These are phyloP conservation scores for Populus euphratica DNA, from an alignment of 345 rosid genomes.

Conservation along the genomic window DNA sequence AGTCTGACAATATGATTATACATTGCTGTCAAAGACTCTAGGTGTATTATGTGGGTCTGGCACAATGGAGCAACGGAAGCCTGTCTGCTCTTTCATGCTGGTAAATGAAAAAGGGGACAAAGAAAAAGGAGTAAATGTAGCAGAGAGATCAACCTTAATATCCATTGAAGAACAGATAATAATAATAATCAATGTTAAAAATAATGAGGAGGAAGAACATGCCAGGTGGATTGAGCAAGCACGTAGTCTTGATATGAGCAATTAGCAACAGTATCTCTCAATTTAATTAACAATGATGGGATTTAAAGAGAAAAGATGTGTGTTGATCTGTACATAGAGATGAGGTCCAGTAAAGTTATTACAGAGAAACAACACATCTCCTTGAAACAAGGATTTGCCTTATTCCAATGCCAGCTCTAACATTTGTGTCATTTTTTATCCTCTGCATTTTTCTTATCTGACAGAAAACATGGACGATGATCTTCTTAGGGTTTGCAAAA, in stretches of 20 bases:
- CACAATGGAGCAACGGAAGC: no score
- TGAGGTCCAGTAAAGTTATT: constrained; percentile 7
- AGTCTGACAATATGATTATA: no score
- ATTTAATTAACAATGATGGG: not conserved
- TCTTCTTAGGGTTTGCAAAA: constrained; percentile 21
- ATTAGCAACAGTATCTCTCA: not conserved
- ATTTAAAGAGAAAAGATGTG: not conserved
- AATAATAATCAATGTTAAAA: no score
- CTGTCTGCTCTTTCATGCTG: no score
- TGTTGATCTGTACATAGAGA: constrained; percentile 11
- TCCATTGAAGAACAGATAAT: no score
- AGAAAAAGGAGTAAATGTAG: no score
- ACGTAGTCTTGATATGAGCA: not conserved
- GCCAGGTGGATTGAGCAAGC: not conserved
- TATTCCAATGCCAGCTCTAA: constrained; percentile 10
- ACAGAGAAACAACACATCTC: constrained; percentile 12
- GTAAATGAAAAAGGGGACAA: no score
- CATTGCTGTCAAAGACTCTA: no score
- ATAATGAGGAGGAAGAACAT: not conserved
- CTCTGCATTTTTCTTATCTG: not conserved
- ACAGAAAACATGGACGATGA: constrained; percentile 20
- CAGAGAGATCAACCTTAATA: no score
- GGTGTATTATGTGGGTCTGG: no score
- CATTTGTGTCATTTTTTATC: not conserved
- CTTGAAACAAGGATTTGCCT: constrained; percentile 28